Base-by-base conservation (phyloP, 2,329 filamentous ascomycete species). In the Clonostachys solani region DNA sequence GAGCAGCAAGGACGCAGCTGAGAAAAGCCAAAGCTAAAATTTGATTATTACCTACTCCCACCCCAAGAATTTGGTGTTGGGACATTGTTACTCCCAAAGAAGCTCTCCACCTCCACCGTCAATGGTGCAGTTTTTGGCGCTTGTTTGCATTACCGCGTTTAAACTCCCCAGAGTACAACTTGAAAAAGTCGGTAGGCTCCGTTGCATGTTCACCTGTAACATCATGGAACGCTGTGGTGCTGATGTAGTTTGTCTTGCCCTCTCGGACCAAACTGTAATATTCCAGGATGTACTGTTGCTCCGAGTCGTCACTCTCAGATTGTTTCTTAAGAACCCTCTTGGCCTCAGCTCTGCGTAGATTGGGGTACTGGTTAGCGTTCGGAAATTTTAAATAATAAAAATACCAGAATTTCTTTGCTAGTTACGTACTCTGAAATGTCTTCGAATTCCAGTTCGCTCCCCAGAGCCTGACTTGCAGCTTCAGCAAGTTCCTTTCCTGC, bases 161-260 rank as follows among this genome's bases (percentile, higher is more conserved):
- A 9, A 29, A 29, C 23, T 29, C 23, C 23, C 23, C 9, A 29
- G 23, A 29, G 53, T 77, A 76, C 29, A 65, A 58, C 46, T 71
- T 67, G 61, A 78, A 78, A 55, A 78, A 77, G 12, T 73, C 71
- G 5, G 60, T 59, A 0, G 68, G 71, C 59, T 75, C 65, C 15
- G 71, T 73, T 1, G 74, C 70, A 49, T 72, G 65, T 34, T 57
- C 51, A 5, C 69, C 71, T 3, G 74, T 77, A 33, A 77, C 66
- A 46, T 77, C 66, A 46, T 73, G 68, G 52, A 77, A 78, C 1
- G 73, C 67, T 5, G 67, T 70, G 1, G 74, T 78, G 2, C 73
- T 62, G 52, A 78, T 72, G 56, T 77, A 78, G 56, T 77, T 78
- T 0, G 73, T 75, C 63, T 77, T 78, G 16, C 75, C 74, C 52